Evolutionary conservation across 2,329 filamentous ascomycete genomes (phyloP).

Genomic region (Fusarium udum): DNA sequence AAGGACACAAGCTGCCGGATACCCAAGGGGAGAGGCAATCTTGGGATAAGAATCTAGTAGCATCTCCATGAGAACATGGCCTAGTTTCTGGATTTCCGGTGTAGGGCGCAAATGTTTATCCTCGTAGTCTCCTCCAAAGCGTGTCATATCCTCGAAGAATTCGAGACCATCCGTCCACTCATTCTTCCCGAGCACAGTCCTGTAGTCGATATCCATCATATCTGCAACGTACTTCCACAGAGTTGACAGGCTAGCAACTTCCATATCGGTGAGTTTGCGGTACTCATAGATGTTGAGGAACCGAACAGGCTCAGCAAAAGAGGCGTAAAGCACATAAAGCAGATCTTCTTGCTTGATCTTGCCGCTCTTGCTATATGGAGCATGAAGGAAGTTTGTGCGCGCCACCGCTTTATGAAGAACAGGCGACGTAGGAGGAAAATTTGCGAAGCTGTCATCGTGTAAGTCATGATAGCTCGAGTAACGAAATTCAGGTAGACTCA

Average conservation of each 20-base stretch:
- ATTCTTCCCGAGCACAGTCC: constrained; percentile 48
- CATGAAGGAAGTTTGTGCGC: constrained; percentile 54
- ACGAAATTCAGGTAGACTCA: constrained; percentile 17
- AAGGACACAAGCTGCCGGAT: constrained; percentile 64
- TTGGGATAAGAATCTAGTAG: constrained; percentile 65
- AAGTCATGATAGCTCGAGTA: not conserved
- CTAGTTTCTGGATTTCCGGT: constrained; percentile 59
- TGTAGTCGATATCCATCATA: constrained; percentile 71
- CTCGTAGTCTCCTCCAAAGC: constrained; percentile 68
- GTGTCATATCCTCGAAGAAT: constrained; percentile 59
- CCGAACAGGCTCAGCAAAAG: constrained; percentile 70
- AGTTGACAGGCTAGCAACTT: constrained; percentile 71
- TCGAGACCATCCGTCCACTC: constrained; percentile 61
- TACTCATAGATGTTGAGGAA: constrained; percentile 76
- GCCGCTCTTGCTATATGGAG: constrained; percentile 48
- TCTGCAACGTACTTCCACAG: constrained; percentile 79
- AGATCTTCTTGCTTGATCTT: constrained; percentile 52
- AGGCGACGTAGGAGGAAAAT: constrained; percentile 44
- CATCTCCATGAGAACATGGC: constrained; percentile 68
- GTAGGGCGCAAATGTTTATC: constrained; percentile 64
- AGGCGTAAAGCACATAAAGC: constrained; percentile 60
- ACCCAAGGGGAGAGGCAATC: constrained; percentile 56
- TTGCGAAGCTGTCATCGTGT: constrained; percentile 41
- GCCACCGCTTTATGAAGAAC: constrained; percentile 49
- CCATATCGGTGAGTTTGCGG: constrained; percentile 72